Evolutionary conservation across 495 filamentous ascomycete genomes (phyloP).

Genomic region (Aspergillus hancockii): DNA sequence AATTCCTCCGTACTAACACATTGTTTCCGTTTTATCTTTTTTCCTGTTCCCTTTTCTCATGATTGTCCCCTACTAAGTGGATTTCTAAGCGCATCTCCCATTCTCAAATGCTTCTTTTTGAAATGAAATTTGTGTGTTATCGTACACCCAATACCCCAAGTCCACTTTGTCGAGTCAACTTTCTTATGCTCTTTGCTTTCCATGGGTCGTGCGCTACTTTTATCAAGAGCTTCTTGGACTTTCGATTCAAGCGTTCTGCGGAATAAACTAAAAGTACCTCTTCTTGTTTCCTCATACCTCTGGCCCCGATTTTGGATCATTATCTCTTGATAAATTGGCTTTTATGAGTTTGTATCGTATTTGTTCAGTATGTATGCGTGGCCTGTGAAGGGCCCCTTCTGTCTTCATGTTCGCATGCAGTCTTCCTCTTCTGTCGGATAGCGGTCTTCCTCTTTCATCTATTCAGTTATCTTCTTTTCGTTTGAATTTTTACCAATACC

Average conservation of each 20-base stretch:
- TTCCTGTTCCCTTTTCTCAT: constrained; percentile 23
- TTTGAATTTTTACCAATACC: constrained; percentile 1
- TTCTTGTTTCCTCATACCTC: constrained; percentile 29
- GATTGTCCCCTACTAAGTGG: constrained; percentile 36
- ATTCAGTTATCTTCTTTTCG: constrained; percentile 8
- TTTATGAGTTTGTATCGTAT: constrained; percentile 37
- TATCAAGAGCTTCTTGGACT: constrained; percentile 38
- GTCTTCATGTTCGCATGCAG: constrained; percentile 3
- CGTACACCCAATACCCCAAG: constrained; percentile 51
- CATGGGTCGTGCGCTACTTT: constrained; percentile 35
- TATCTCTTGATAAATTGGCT: constrained; percentile 25
- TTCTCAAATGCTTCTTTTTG: constrained; percentile 44
- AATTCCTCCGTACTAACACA: constrained; percentile 3
- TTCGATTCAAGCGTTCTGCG: constrained; percentile 38
- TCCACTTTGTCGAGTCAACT: constrained; percentile 45
- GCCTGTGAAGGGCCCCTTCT: constrained; percentile 26
- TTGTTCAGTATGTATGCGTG: constrained; percentile 35
- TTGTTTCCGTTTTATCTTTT: constrained; percentile 15
- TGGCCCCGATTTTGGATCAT: constrained; percentile 27
- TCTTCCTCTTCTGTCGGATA: neutral
- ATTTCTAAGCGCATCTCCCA: constrained; percentile 45
- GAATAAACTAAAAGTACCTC: constrained; percentile 47
- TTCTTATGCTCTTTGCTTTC: constrained; percentile 32
- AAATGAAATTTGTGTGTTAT: constrained; percentile 51
- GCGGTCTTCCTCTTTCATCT: constrained; percentile 7